Base-by-base conservation (phyloP, 1,284 basidiomycete species). In the Cystobasidiaceae sp. region DNA sequence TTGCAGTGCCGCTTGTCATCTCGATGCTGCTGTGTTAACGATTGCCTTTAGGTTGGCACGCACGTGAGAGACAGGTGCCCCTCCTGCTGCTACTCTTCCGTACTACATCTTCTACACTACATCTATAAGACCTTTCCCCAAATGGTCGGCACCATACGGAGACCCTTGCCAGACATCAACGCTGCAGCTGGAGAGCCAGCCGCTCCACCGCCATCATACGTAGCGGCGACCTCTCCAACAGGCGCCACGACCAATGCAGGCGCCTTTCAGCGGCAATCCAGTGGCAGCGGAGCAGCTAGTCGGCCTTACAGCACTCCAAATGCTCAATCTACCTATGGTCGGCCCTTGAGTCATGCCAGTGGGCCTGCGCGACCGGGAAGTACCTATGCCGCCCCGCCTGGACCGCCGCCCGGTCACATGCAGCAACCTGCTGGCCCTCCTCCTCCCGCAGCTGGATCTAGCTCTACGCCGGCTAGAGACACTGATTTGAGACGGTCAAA, bases 121-220 rank as follows among this genome's bases (percentile, higher is more conserved):
- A 30, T 34, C 45, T 17, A 32, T 33, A 23, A 15, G 21, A 19
- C 45, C 8, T 23, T 9, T 3, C 37, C 9, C 37, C 9, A n/a
- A 3, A 59, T 59, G 56, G 44, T 49, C 28, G 56, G 56, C 19
- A 59, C 56, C 19, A 59, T 59, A 59, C 43, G 56, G 13, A 32
- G 56, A 46, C 56, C 56, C 30, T 17, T 59, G 25, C 56, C 39
- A 27, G 56, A 25, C 8, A 9, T 23, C 13, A 23, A 46, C 4
- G 17, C 30, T 32, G 45, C 7, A 21, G 28, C 56, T 30, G 56
- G 19, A 32, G 56, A 23, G 15, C 11, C 15, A 5, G 58, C 21
- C 21, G 48, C 43, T 13, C 58, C 58, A 11, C 58, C 58, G 48
- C 58, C 58, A 1, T 61, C 58, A 28, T 61, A 61, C 37, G 33